phyloP scores from a whole-genome alignment of 1,284 basidiomycete species.

The Leccinum subrobustum region DNA sequence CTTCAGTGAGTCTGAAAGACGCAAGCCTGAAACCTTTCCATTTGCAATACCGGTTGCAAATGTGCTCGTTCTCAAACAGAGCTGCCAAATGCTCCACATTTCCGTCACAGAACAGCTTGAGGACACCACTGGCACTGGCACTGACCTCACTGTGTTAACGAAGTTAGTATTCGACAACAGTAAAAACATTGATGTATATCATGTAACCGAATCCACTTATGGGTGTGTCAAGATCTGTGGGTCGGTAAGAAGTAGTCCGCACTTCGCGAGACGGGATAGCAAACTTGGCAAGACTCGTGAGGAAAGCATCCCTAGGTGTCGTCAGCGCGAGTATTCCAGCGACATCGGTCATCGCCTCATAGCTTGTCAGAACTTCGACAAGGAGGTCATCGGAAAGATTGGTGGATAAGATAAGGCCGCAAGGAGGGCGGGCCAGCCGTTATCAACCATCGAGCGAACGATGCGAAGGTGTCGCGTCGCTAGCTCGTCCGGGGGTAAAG shows the following conservation, averaged over 20 bases:
- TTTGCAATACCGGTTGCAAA: background rate
- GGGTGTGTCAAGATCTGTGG: background rate
- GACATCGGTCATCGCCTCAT: constrained; percentile 84
- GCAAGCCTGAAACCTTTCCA: background rate
- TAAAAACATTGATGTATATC: too few relatives aligned
- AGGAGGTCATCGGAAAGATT: constrained; percentile 88
- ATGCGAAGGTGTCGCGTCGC: constrained; percentile 54
- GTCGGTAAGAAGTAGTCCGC: background rate
- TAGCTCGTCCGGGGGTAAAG: constrained; percentile 58
- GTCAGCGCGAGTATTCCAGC: constrained; percentile 84
- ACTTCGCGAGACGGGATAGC: constrained; percentile 76
- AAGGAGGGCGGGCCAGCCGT: constrained; percentile 87
- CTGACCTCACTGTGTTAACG: background rate
- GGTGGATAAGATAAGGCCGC: constrained; percentile 85
- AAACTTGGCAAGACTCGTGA: constrained; percentile 83
- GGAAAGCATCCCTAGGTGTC: constrained; percentile 89
- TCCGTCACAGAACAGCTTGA: background rate
- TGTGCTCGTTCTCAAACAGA: background rate
- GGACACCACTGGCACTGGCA: too few relatives aligned
- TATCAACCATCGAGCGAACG: constrained; percentile 78
- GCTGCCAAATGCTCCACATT: background rate
- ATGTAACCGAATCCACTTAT: background rate
- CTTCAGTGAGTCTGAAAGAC: background rate
- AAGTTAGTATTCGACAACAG: too few relatives aligned
- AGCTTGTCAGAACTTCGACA: constrained; percentile 76